Base-by-base conservation (phyloP, 1,139 yeast genomes). In the Candida sanyaensis region DNA sequence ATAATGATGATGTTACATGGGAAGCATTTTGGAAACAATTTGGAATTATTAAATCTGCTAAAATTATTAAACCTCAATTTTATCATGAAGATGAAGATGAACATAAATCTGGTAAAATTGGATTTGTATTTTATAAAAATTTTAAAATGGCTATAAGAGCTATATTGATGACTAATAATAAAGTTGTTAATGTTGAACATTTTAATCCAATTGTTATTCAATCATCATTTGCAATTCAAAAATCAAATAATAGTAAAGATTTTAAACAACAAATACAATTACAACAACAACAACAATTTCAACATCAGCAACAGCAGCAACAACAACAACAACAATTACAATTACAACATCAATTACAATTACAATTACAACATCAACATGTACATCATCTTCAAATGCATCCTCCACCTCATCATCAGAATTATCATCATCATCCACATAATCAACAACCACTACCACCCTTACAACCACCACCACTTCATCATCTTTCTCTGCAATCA, bases 1-100 rank as follows among this genome's bases (percentile, higher is more conserved):
- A 69, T 28, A 71, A 73, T 52, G 59, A 73, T 50, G 78, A 74
- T 57, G 53, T 50, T 8, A 54, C 65, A 23, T 74, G 79, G 79
- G 69, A 63, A 44, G 33, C 50, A 28, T 74, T 74, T 56, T 74
- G 79, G 78, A 50, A 54, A 33, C 75, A 69, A 51, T 74, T 73
- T 61, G 78, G 78, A 5, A 46, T 50, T n/a, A 70, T 74, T 42
- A 74, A 73, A 43, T 72, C 75, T 28, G 78, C 78, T 26, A 72
- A 69, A 50, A 73, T 74, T 45, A 74, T 74, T 44, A 74, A 74
- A 52, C 78, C 78, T 2, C 75, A 71, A 46, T 72, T 59, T 53
- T 73, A 73, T 48, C 56, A 62, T 10, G 52, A 49, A 30, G 47
- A 55, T 46, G 61, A 59, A 43, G 52, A 54, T 34, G 46, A 58